Conservation (phyloP, 2,329 filamentous ascomycete genomes). For the Penicillium sp. region DNA sequence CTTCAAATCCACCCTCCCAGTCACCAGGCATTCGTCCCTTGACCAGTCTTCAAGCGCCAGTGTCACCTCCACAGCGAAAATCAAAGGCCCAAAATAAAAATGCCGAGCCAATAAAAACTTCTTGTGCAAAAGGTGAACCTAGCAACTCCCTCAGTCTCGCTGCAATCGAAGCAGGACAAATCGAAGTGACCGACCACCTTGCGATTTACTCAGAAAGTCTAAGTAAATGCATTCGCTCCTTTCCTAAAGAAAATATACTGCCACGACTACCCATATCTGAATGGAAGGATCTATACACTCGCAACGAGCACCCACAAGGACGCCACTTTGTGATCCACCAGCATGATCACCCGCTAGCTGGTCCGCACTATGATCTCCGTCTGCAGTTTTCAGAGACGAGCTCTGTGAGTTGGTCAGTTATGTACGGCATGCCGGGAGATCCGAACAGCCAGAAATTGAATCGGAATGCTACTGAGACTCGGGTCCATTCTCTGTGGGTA, state of each 20-base stretch:
- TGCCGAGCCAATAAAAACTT: neutral
- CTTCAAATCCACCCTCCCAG: neutral
- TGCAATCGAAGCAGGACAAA: slow-evolving; percentile 49
- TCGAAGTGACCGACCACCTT: slow-evolving; percentile 46
- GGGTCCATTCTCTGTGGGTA: slow-evolving; percentile 57
- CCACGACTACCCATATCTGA: slow-evolving; percentile 39
- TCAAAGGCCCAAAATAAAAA: neutral
- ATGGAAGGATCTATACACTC: slow-evolving; percentile 45
- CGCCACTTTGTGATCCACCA: slow-evolving; percentile 65
- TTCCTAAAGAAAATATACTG: slow-evolving; percentile 11
- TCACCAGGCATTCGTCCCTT: neutral
- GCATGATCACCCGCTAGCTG: slow-evolving; percentile 65
- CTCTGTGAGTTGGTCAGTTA: slow-evolving; percentile 58
- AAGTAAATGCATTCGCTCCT: slow-evolving; percentile 22
- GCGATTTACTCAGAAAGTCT: slow-evolving; percentile 45
- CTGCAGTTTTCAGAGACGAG: slow-evolving; percentile 64
- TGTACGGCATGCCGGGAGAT: slow-evolving; percentile 58
- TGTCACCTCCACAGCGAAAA: slow-evolving; percentile 27
- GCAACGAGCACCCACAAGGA: slow-evolving; percentile 44
- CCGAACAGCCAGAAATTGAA: slow-evolving; percentile 51
- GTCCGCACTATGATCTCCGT: slow-evolving; percentile 63
- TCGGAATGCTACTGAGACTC: slow-evolving; percentile 57
- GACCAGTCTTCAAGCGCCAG: slow-evolving; percentile 19
- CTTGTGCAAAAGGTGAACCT: neutral
- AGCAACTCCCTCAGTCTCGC: slow-evolving; percentile 27